Evolutionary conservation across 352 stramenopile species (phyloP).

Genomic region (Globisporangium radiosum): DNA sequence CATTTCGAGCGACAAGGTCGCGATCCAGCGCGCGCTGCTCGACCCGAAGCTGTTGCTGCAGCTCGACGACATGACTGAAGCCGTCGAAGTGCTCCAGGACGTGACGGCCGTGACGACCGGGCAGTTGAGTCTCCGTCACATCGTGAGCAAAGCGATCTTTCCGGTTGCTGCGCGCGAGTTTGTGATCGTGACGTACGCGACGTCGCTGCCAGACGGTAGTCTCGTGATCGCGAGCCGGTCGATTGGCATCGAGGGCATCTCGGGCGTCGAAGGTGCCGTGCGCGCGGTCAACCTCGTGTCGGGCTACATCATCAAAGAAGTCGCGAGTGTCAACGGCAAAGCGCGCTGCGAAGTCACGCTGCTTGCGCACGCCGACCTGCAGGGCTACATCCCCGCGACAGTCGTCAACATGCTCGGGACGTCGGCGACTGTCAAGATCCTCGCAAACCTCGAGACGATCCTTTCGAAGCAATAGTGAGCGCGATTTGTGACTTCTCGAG

Average conservation of each 20-base stretch:
- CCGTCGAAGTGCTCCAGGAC: conserved; percentile 43
- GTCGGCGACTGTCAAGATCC: conserved; percentile 75
- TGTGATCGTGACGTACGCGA: conserved; percentile 56
- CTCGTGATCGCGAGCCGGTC: conserved; percentile 66
- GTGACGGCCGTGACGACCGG: conserved; percentile 32
- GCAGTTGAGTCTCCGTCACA: conserved; percentile 56
- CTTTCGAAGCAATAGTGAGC: conserved; percentile 9
- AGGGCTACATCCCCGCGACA: conserved; percentile 70
- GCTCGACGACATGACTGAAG: conserved; percentile 81
- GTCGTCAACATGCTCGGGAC: conserved; percentile 84
- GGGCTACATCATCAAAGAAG: conserved; percentile 71
- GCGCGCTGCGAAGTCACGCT: conserved; percentile 69
- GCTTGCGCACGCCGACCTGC: conserved; percentile 66
- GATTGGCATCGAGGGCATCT: conserved; percentile 37
- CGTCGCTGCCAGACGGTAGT: conserved; percentile 40
- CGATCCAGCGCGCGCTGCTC: conserved; percentile 51
- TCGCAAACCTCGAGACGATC: conserved; percentile 56
- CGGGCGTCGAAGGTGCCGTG: conserved; percentile 50
- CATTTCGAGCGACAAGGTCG: conserved; percentile 46
- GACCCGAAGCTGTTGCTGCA: conserved; percentile 58
- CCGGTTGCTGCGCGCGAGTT: conserved; percentile 72
- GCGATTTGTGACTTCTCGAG: too few relatives aligned
- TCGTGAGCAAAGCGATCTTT: conserved; percentile 75
- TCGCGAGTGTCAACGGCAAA: conserved; percentile 33
- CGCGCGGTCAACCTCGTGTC: conserved; percentile 64